Conservation (phyloP, 257 asterid species). For the Haberlea rhodopensis region DNA sequence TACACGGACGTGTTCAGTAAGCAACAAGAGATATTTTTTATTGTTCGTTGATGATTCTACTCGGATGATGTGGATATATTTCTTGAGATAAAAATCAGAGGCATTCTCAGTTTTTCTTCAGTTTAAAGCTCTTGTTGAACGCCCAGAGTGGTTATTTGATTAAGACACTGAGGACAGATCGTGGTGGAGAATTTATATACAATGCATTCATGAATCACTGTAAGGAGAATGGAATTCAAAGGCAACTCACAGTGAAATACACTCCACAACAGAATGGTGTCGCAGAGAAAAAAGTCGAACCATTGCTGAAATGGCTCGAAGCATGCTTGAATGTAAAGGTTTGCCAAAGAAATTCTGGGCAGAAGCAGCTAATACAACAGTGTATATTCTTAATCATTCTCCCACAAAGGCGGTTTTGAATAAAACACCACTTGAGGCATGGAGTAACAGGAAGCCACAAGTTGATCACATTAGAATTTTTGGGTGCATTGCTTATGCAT, state of each 20-base stretch:
- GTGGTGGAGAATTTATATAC: too few relatives aligned
- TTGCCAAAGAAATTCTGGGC: not conserved
- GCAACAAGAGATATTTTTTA: not conserved
- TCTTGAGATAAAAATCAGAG: not conserved
- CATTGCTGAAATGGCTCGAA: not conserved
- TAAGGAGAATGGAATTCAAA: not conserved
- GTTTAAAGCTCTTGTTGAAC: not conserved
- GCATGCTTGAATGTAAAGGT: not conserved
- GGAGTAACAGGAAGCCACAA: not conserved
- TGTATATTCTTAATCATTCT: not conserved
- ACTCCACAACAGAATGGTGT: not conserved
- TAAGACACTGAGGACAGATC: not conserved
- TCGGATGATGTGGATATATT: too few relatives aligned
- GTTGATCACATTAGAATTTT: too few relatives aligned
- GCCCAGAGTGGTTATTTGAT: not conserved
- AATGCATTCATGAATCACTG: too few relatives aligned
- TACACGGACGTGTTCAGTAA: not conserved
- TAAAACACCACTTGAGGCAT: not conserved
- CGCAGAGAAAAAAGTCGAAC: not conserved
- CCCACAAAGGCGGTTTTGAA: not conserved
- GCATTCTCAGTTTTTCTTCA: not conserved
- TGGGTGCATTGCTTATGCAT: conserved; percentile 1
- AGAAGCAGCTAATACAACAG: not conserved
- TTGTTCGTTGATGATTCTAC: not conserved
- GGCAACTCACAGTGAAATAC: not conserved